A percentile compares a stretch with the other conserved stretches of the same genome.
Conservation (phyloP, 805 yeast genomes). For the Myxozyma monticola region DNA sequence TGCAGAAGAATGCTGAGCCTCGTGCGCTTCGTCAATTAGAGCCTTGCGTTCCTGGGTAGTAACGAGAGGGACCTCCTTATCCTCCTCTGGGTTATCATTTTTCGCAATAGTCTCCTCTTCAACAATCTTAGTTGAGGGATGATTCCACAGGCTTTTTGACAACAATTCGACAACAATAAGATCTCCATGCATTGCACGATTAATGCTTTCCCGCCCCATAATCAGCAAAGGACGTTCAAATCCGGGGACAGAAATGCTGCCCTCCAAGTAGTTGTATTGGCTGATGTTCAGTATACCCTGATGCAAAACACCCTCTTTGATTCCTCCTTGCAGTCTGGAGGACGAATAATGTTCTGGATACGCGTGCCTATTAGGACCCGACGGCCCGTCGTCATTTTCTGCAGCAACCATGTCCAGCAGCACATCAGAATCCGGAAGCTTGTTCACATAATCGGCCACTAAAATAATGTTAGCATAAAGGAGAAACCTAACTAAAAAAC, state of each 20-base stretch:
- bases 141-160: conserved; percentile 84
- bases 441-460: conserved; percentile 67
- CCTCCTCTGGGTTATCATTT: conserved; percentile 50
- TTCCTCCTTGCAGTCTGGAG: conserved; percentile 85
- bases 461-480: too few relatives aligned
- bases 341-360: conserved; percentile 78
- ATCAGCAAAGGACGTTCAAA: conserved; percentile 80
- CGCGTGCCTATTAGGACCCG: conserved; percentile 51
- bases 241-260: conserved; percentile 67
- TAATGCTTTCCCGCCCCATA: conserved; percentile 78
- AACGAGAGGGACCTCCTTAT: conserved; percentile 49
- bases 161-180: conserved; percentile 85
- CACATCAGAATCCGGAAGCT: conserved; percentile 69
- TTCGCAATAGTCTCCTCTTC: conserved; percentile 70
- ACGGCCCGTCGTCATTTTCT: conserved; percentile 35
- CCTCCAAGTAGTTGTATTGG: conserved; percentile 86
- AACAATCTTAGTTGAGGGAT: conserved; percentile 73
- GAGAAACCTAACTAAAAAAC: conserved; percentile 48
- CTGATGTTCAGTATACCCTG: conserved; percentile 83
- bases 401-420: conserved; percentile 76
- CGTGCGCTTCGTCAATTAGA: conserved; percentile 74
- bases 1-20: conserved; percentile 49
- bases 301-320: conserved; percentile 79
- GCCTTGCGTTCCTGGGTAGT: conserved; percentile 70
- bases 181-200: conserved; percentile 91